These are phyloP conservation scores for Boletellus deceptivus DNA, from an alignment of 1,284 basidiomycete genomes.

Conservation along the genomic window DNA sequence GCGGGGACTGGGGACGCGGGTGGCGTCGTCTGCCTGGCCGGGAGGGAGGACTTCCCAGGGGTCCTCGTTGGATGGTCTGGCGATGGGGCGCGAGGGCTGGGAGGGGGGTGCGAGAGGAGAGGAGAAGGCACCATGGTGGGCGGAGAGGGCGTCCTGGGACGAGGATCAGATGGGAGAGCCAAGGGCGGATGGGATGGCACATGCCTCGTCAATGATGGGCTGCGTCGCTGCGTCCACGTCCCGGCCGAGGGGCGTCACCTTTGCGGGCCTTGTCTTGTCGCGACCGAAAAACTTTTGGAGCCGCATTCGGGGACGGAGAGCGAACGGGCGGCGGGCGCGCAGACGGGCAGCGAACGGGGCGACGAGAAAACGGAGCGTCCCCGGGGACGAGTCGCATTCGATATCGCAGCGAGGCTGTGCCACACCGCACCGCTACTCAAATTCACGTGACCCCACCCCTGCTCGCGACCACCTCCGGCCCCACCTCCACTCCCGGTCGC, in stretches of 20 bases:
- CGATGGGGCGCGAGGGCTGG: conserved; percentile 27
- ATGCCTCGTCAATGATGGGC: conserved; percentile 26
- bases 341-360: background rate
- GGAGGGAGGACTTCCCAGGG: conserved; percentile 46
- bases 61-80: conserved; percentile 39
- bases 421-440: conserved; percentile 10
- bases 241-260: conserved; percentile 30
- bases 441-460: conserved; percentile 15
- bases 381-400: background rate
- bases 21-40: conserved; percentile 13
- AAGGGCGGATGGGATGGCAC: conserved; percentile 4
- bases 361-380: conserved; percentile 3
- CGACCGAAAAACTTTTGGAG: conserved; percentile 46
- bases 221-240: conserved; percentile 34
- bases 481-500: conserved; percentile 33
- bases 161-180: background rate
- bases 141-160: conserved; percentile 23
- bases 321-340: background rate
- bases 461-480: too few species aligned
- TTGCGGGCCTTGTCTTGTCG: conserved; percentile 44
- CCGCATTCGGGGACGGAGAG: conserved; percentile 36
- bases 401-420: conserved; percentile 32
- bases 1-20: conserved; percentile 25
- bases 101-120: background rate
- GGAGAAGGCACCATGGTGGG: conserved; percentile 22